These are phyloP conservation scores for Acacia crassicarpa DNA, from an alignment of 306 rosid genomes.

Conservation along the genomic window DNA sequence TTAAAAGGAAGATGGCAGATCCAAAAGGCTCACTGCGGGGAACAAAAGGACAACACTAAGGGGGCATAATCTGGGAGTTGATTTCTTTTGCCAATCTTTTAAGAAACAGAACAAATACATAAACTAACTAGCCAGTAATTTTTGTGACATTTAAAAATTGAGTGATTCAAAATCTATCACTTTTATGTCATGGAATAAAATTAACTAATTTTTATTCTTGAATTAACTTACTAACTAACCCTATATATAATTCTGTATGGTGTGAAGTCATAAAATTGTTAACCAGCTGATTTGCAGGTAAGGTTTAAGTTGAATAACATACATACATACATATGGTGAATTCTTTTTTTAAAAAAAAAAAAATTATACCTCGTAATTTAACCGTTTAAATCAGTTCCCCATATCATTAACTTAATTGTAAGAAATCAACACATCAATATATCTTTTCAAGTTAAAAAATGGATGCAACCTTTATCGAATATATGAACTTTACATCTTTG, in stretches of 20 bases:
- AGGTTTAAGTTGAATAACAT: too few relatives aligned
- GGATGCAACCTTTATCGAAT: too few relatives aligned
- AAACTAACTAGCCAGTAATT: background rate
- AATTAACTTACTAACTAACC: background rate
- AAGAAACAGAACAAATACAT: background rate
- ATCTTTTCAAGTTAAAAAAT: background rate
- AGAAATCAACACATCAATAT: background rate
- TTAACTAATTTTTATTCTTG: background rate
- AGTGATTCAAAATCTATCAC: background rate
- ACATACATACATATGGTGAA: too few relatives aligned
- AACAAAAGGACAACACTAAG: background rate
- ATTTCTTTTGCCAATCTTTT: background rate
- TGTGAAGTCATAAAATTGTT: too few relatives aligned
- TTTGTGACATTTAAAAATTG: background rate
- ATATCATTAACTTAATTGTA: background rate
- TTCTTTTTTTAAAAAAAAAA: fast-evolving
- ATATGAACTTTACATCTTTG: background rate
- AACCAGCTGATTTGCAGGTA: too few relatives aligned
- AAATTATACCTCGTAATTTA: too few relatives aligned
- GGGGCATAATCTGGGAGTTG: background rate
- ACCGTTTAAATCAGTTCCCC: too few relatives aligned
- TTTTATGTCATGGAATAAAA: background rate
- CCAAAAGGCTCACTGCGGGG: background rate
- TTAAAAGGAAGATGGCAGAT: background rate
- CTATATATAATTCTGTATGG: background rate